Evolutionary conservation across 805 yeast species (phyloP), one percentile per base, ranked within the genome.

Genomic region (Metschnikowia aberdeeniae): DNA sequence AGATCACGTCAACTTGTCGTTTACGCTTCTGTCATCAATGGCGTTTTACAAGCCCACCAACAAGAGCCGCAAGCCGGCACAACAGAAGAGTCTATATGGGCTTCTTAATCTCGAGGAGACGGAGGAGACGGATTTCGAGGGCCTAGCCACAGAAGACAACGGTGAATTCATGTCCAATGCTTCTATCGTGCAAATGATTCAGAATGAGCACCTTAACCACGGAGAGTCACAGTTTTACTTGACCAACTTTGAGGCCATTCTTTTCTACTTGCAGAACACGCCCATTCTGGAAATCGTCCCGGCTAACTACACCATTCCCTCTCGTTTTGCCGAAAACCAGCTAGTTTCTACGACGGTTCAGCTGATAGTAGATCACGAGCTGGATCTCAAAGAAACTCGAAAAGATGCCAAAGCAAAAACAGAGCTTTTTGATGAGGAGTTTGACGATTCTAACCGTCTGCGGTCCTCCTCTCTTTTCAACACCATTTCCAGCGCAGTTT

Each of bases 171-270:
- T 47, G 4, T 60, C 56, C 40, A 74, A 71, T 46, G 54, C 54
- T 24, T 64, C 58, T 17, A 47, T 70, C 28, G 55, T 66, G n/a
- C 49, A 59, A 7, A 59, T 55, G 45, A 56, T 70, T 9, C 57
- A 56, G 42, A 41, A 49, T 12, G 55, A 47, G 12, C 65, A 57
- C 45, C 58, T 70, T 34, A 70, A 70, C 51, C 61, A 58, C 26
- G 74, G 75, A 1, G 76, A 70, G 46, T 47, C 64, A 31, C 59
- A 60, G 39, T 71, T 61, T 46, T 70, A 68, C 49, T 54, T 70
- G 27, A 70, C 75, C 3, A 71, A 71, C 50, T 66, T 70, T 42
- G 76, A 71, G 43, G 76, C 76, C 3, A 62, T 67, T 13, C 55
- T 69, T 11, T 62, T 57, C 36, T 71, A 64, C 52, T 55, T 70